Evolutionary conservation across 345 rosid species (phyloP).

Genomic region (Geranium rotundifolium): DNA sequence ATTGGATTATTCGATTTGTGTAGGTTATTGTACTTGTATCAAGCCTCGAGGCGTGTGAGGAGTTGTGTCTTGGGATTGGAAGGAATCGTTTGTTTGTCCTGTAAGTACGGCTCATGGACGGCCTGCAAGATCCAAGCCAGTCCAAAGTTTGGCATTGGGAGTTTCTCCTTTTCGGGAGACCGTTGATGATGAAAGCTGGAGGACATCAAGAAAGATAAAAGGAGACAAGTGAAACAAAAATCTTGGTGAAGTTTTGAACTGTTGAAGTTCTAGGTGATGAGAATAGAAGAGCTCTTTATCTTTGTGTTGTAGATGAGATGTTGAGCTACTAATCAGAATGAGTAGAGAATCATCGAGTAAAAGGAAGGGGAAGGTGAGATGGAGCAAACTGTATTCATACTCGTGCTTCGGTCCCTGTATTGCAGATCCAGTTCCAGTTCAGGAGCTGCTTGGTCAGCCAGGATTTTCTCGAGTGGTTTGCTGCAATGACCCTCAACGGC

Average conservation of each 20-base stretch:
- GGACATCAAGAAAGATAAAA: no score
- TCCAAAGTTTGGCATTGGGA: conserved; percentile 13
- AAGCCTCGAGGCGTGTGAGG: neutral
- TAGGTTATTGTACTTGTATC: no score
- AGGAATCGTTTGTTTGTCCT: neutral
- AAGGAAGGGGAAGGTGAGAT: conserved; percentile 20
- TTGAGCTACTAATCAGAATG: conserved; percentile 5
- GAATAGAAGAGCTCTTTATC: neutral
- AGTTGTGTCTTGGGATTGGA: neutral
- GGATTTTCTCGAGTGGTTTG: conserved; percentile 35
- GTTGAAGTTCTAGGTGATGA: no score
- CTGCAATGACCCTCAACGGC: conserved; percentile 46
- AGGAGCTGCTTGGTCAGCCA: conserved; percentile 22
- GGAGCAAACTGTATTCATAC: conserved; percentile 42
- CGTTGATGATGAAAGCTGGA: no score
- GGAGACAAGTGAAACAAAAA: no score
- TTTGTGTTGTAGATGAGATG: neutral
- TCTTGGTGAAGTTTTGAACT: no score
- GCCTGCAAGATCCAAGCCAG: conserved; percentile 20
- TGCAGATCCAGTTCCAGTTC: conserved; percentile 6
- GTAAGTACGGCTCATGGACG: conserved; percentile 12
- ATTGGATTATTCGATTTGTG: no score
- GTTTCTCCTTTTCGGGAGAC: conserved; percentile 1
- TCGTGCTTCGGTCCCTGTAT: conserved; percentile 23
- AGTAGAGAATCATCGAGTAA: conserved; percentile 8